phyloP scores from a whole-genome alignment of 495 filamentous ascomycete genomes.

The Aspergillus ostianus region DNA sequence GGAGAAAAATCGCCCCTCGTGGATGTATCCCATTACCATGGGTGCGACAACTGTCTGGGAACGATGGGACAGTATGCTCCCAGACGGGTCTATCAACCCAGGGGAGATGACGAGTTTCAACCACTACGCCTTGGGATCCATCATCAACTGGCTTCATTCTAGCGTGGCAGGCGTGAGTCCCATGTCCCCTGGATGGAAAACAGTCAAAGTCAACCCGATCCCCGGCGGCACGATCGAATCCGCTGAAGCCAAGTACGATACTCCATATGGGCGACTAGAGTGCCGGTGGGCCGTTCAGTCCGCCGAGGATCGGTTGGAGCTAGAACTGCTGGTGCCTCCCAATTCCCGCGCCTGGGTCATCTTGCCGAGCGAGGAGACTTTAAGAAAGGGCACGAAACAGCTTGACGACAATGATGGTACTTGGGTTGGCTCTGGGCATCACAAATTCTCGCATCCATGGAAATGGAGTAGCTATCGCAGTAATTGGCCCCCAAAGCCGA shows the following conservation, averaged over 20 bases:
- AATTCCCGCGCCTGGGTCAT: slow-evolving; percentile 26
- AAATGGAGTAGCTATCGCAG: slow-evolving; percentile 6
- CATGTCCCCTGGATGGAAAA: slow-evolving; percentile 27
- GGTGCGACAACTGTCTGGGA: slow-evolving; percentile 57
- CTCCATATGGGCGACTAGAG: slow-evolving; percentile 26
- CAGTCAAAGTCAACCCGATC: slow-evolving; percentile 23
- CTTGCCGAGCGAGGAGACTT: slow-evolving; percentile 19
- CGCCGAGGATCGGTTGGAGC: slow-evolving; percentile 12
- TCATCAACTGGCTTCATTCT: slow-evolving; percentile 34
- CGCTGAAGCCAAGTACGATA: slow-evolving; percentile 27
- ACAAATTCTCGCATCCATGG: slow-evolving; percentile 11
- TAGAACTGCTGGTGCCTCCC: slow-evolving; percentile 30
- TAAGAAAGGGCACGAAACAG: not conserved
- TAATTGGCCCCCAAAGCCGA: slow-evolving; percentile 15
- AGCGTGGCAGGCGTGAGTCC: slow-evolving; percentile 27
- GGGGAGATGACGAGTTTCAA: slow-evolving; percentile 58
- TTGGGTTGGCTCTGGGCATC: slow-evolving; percentile 25
- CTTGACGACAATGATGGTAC: not conserved
- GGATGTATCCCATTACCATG: slow-evolving; percentile 53
- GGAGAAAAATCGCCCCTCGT: slow-evolving; percentile 43
- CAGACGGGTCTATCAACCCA: slow-evolving; percentile 51
- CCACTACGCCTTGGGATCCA: slow-evolving; percentile 48
- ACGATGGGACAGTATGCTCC: slow-evolving; percentile 55
- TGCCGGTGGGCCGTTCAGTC: slow-evolving; percentile 22
- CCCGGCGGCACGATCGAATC: slow-evolving; percentile 27